phyloP scores from a whole-genome alignment of 2,329 filamentous ascomycete genomes.

The Metarhizium anisopliae region DNA sequence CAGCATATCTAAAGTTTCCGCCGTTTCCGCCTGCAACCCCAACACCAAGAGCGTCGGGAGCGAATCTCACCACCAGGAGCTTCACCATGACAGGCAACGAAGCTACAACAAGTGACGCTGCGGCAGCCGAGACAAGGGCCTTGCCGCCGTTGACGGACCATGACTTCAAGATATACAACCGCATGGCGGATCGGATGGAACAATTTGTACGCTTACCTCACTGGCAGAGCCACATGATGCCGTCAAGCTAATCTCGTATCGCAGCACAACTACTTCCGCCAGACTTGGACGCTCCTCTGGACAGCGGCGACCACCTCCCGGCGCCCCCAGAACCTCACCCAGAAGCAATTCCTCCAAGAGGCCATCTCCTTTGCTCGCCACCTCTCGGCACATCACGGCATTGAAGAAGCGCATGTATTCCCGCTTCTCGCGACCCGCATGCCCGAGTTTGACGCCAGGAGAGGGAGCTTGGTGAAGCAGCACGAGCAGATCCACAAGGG shows the following conservation, averaged over 20 bases:
- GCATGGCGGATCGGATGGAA: slow-evolving; percentile 63
- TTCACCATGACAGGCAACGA: background rate
- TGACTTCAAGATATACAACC: slow-evolving; percentile 64
- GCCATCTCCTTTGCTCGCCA: slow-evolving; percentile 63
- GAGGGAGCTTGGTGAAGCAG: slow-evolving; percentile 58
- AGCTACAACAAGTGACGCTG: background rate
- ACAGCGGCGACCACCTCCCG: slow-evolving; percentile 49
- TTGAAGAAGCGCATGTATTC: slow-evolving; percentile 78
- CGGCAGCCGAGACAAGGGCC: slow-evolving; percentile 7
- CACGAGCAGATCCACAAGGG: slow-evolving; percentile 73
- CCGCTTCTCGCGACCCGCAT: slow-evolving; percentile 68
- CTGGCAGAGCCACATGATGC: background rate
- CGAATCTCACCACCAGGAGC: background rate
- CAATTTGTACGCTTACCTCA: slow-evolving; percentile 4
- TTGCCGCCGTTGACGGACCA: slow-evolving; percentile 55
- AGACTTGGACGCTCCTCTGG: slow-evolving; percentile 64
- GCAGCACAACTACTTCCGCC: slow-evolving; percentile 71
- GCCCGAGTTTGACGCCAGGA: slow-evolving; percentile 57
- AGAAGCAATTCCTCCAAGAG: slow-evolving; percentile 57
- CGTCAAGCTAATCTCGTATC: background rate
- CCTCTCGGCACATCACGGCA: slow-evolving; percentile 69
- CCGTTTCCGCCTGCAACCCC: background rate
- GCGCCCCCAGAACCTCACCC: slow-evolving; percentile 54
- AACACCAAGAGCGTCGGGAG: background rate
- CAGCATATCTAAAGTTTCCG: too few relatives aligned